Conservation (phyloP, 345 rosid genomes). For the Eutrema japonicum region DNA sequence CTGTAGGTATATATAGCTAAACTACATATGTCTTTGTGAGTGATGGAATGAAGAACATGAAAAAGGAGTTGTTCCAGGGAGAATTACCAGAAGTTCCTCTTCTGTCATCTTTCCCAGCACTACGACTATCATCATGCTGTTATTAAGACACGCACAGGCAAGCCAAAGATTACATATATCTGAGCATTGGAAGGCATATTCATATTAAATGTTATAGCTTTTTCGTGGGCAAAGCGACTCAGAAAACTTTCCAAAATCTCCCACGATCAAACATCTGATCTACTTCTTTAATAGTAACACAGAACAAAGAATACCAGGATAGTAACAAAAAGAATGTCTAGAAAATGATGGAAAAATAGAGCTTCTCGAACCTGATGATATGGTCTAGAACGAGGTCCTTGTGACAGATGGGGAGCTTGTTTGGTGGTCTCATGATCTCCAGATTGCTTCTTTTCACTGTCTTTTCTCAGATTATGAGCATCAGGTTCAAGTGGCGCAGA, state of each 20-base stretch:
- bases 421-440: constrained; percentile 49
- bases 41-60: not conserved
- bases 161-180: constrained; percentile 63
- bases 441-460: constrained; percentile 53
- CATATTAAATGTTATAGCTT: not conserved
- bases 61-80: not conserved
- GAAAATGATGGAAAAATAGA: not conserved
- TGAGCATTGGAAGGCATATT: constrained; percentile 55
- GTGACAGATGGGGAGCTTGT: constrained; percentile 49
- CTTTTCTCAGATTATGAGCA: constrained; percentile 44
- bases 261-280: constrained; percentile 6
- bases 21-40: not conserved
- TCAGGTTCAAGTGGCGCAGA: constrained; percentile 62
- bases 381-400: constrained; percentile 60
- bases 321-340: constrained; percentile 1
- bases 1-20: not conserved
- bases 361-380: constrained; percentile 64
- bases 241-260: not conserved
- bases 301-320: not conserved
- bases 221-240: not conserved
- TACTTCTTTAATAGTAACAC: not conserved
- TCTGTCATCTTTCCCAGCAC: constrained; percentile 66
- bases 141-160: constrained; percentile 80
- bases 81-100: constrained; percentile 63
- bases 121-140: constrained; percentile 88